Percentiles rank a stretch among this genome's conserved stretches.
phyloP scores from a whole-genome alignment of 2,329 filamentous ascomycete genomes.

The Aspergillus sojae region DNA sequence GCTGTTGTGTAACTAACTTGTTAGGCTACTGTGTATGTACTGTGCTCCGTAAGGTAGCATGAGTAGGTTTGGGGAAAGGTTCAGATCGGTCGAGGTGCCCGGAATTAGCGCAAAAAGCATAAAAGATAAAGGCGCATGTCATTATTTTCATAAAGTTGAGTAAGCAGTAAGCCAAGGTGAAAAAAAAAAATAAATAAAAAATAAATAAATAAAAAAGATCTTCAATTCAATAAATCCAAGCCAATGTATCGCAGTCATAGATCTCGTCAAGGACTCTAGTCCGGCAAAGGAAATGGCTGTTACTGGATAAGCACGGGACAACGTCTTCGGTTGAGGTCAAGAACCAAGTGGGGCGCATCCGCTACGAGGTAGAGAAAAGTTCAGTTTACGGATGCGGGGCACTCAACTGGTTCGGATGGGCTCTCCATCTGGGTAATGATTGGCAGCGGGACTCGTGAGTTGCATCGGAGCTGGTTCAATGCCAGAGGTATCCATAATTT shows the following conservation, averaged over 20 bases:
- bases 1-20: neutral
- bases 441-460: neutral
- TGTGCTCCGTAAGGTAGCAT: neutral
- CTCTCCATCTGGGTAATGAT: neutral
- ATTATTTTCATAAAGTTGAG: neutral
- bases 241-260: neutral
- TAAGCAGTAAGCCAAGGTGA: too few relatives aligned
- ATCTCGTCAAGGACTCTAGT: neutral
- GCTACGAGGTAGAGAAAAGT: neutral
- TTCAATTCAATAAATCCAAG: neutral
- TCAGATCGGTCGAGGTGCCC: neutral
- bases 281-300: neutral
- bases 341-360: neutral
- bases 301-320: neutral
- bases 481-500: neutral
- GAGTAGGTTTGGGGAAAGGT: neutral
- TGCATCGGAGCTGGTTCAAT: neutral
- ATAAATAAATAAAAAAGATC: too few relatives aligned
- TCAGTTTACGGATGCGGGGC: slow-evolving; percentile 1
- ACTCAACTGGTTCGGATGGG: neutral
- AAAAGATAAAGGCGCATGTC: neutral
- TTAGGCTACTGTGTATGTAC: neutral
- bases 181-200: neutral
- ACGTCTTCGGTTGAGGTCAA: neutral
- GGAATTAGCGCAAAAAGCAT: neutral